Evolutionary conservation across 1,139 yeast genomes (phyloP).

Genomic region (Lizanozyma gosingica): DNA sequence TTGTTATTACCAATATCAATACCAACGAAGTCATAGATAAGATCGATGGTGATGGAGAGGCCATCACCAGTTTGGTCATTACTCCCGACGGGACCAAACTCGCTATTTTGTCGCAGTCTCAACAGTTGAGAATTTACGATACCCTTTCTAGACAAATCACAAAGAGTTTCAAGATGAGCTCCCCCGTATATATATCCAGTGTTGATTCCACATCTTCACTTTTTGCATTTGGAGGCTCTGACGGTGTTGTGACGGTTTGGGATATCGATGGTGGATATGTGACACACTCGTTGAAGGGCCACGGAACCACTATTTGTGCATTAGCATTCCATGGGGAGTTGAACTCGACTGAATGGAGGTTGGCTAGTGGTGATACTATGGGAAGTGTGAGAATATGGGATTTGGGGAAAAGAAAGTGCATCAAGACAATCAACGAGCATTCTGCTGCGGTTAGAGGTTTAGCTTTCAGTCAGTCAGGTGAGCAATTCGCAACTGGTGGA

Average conservation of each 20-base stretch:
- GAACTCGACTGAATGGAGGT: slow-evolving; percentile 64
- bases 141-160: slow-evolving; percentile 36
- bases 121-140: slow-evolving; percentile 63
- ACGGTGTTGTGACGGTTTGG: slow-evolving; percentile 88
- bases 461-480: slow-evolving; percentile 49
- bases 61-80: slow-evolving; percentile 62
- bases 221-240: slow-evolving; percentile 92
- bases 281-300: slow-evolving; percentile 90
- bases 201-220: slow-evolving; percentile 77
- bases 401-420: slow-evolving; percentile 66
- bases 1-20: slow-evolving; percentile 55
- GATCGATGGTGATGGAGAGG: slow-evolving; percentile 82
- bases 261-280: slow-evolving; percentile 82
- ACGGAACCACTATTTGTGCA: slow-evolving; percentile 85
- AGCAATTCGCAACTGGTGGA: slow-evolving; percentile 68
- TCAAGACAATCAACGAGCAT: slow-evolving; percentile 64
- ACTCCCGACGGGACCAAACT: slow-evolving; percentile 69
- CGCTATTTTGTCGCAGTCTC: slow-evolving; percentile 76
- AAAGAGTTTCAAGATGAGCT: slow-evolving; percentile 50
- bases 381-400: slow-evolving; percentile 90
- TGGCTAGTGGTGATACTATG: slow-evolving; percentile 83
- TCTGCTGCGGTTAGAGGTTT: slow-evolving; percentile 81
- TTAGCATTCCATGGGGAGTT: slow-evolving; percentile 65
- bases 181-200: slow-evolving; percentile 76
- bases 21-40: slow-evolving; percentile 51